A percentile compares a stretch with the other conserved stretches of the same genome.
phyloP scores from a whole-genome alignment of 495 filamentous ascomycete species.

The Aspergillus sclerotioniger region DNA sequence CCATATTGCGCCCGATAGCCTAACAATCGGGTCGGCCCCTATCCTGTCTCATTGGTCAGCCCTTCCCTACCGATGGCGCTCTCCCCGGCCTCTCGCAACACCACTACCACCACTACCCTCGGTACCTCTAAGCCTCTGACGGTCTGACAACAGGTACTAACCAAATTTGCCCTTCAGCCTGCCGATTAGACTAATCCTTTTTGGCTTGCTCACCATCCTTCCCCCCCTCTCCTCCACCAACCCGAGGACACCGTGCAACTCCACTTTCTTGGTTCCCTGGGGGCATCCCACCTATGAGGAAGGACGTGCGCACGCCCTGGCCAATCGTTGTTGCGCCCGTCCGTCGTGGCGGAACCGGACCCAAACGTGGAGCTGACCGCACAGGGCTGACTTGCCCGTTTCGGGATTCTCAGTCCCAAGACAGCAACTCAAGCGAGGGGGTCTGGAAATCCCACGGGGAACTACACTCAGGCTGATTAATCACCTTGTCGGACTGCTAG shows the following conservation, averaged over 20 bases:
- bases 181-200: too few relatives aligned
- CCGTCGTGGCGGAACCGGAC: background rate
- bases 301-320: background rate
- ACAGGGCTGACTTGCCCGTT: constrained; percentile 9
- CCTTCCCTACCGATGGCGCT: background rate
- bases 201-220: background rate
- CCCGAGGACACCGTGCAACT: background rate
- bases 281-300: background rate
- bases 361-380: constrained; percentile 1
- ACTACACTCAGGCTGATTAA: constrained; percentile 4
- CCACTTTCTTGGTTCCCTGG: background rate
- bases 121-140: background rate
- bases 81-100: background rate
- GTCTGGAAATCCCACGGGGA: constrained; percentile 8
- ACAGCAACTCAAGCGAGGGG: constrained; percentile 12
- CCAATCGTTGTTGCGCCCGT: background rate
- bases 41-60: background rate
- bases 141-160: too few relatives aligned
- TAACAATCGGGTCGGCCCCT: constrained; percentile 2
- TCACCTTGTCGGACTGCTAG: background rate
- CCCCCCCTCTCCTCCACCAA: background rate
- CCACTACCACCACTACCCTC: background rate
- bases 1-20: background rate
- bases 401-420: background rate
- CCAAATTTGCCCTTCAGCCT: too few relatives aligned